A percentile compares a stretch with the other conserved stretches of the same genome.
phyloP scores from a whole-genome alignment of 495 filamentous ascomycete species.

The Parathielavia appendiculata region DNA sequence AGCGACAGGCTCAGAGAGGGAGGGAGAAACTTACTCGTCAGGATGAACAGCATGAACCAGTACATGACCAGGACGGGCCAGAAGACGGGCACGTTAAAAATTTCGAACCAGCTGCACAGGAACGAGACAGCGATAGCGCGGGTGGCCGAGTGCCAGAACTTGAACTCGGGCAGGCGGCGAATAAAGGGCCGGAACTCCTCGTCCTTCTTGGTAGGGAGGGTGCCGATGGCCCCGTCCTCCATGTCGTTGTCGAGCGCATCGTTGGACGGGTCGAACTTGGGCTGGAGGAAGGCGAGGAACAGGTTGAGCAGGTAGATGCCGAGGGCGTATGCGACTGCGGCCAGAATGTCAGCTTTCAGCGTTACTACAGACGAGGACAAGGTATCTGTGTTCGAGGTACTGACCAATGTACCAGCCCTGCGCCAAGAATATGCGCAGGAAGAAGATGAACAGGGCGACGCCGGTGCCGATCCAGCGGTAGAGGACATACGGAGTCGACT shows the following conservation, averaged over 20 bases:
- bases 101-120: constrained; percentile 80
- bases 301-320: constrained; percentile 99
- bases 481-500: constrained; percentile 75
- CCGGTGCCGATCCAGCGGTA: constrained; percentile 87
- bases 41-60: constrained; percentile 90
- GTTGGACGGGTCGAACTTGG: constrained; percentile 97
- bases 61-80: constrained; percentile 98
- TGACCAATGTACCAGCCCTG: constrained; percentile 99
- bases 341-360: constrained; percentile 13
- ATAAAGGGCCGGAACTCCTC: constrained; percentile 98
- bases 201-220: constrained; percentile 86
- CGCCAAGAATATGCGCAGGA: constrained; percentile 78
- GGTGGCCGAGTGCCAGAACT: constrained; percentile 97
- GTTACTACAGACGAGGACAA: not conserved
- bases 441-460: constrained; percentile 71
- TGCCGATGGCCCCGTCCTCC: constrained; percentile 77
- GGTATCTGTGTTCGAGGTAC: constrained; percentile 22
- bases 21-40: constrained; percentile 70
- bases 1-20: not conserved
- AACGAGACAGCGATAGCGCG: constrained; percentile 81
- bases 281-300: constrained; percentile 96
- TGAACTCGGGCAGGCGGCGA: constrained; percentile 93
- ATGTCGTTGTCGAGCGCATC: constrained; percentile 87
- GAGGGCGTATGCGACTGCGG: constrained; percentile 86
- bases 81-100: constrained; percentile 97